Base-by-base conservation (phyloP, 164 flowering plant genomes). In the Chimonanthus praecox region DNA sequence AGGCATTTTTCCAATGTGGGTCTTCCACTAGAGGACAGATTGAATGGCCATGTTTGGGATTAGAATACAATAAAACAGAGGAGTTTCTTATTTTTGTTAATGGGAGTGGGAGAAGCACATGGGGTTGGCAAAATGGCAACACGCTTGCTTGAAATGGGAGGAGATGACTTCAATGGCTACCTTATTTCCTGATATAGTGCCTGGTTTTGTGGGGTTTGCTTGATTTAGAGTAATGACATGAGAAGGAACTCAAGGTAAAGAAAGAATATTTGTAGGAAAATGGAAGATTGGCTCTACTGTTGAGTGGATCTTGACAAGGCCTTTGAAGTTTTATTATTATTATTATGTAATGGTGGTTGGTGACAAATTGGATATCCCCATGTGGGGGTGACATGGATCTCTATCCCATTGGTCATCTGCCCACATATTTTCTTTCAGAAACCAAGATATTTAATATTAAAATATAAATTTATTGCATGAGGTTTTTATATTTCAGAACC, bases 91-190 rank as follows among this genome's bases (percentile, higher is more conserved):
- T 9, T 71, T 71, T 73, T 72, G 69, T 73, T 69, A 72, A 50
- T 54, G 60, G 60, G 60, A 54, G 75, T 62, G 58, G 69, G 78
- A 72, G 13, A 18, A 45, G 87, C 89, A 86, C 89, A 86, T 86
- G 89, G 87, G 87, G 73, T 67, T 54, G 60, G 60, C 48, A 67
- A 79, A 85, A 82, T 64, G 68, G 47, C 48, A 67, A 79, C 86
- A 82, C 81, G 83, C 80, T 81, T 80, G 86, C 87, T 84, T 78
- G 81, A 82, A 60, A 46, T 74, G 85, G 80, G 78, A 80, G 78
- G 16, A 50, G 49, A 49, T 62, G n/a, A 20, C 49, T 33, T 33
- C 16, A 65, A 15, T 18, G 70, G 60, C n/a, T 20, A 20, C 44
- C n/a, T 33, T 33, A 43, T 21, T 4, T 47, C 21, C 21, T 68